Percentiles rank a stretch among this genome's conserved stretches.
These are phyloP conservation scores for Penicillium polonicum DNA, from an alignment of 2,329 filamentous ascomycete genomes.

Conservation along the genomic window DNA sequence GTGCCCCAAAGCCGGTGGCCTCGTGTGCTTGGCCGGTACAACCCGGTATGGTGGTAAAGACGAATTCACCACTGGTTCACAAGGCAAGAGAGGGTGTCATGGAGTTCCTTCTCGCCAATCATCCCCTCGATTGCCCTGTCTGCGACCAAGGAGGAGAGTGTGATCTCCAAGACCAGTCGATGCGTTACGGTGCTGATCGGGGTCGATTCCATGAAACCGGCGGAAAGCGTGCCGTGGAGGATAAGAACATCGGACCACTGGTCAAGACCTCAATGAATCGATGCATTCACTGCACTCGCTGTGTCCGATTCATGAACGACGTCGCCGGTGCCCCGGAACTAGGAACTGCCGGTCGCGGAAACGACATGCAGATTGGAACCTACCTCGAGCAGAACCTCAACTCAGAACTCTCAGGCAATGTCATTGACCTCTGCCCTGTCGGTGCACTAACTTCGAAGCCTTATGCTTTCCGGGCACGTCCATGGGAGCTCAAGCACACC, in stretches of 20 bases:
- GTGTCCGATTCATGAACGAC: constrained; percentile 96
- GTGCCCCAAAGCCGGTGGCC: constrained; percentile 92
- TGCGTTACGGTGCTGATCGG: constrained; percentile 95
- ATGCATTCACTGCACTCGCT: constrained; percentile 98
- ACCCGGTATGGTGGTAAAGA: constrained; percentile 98
- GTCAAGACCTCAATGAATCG: constrained; percentile 99
- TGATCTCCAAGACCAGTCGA: constrained; percentile 98
- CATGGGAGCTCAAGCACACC: constrained; percentile 95
- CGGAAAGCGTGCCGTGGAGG: constrained; percentile 96
- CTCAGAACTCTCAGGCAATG: constrained; percentile 92
- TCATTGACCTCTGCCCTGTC: constrained; percentile 97
- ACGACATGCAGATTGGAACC: constrained; percentile 96
- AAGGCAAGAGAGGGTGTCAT: constrained; percentile 98
- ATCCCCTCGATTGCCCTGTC: constrained; percentile 93
- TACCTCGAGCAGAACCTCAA: constrained; percentile 94
- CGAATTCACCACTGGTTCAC: constrained; percentile 90
- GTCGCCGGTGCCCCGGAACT: constrained; percentile 93
- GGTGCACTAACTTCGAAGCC: constrained; percentile 96
- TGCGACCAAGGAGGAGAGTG: constrained; percentile 99
- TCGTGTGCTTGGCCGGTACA: constrained; percentile 99
- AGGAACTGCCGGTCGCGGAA: constrained; percentile 90
- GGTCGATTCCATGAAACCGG: constrained; percentile 94
- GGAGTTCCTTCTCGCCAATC: constrained; percentile 96
- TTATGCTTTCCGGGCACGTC: constrained; percentile 93
- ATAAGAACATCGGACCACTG: constrained; percentile 97